Conservation (phyloP, 225 moss, liverwort and hornwort genomes). For the Takakia lepidozioides region DNA sequence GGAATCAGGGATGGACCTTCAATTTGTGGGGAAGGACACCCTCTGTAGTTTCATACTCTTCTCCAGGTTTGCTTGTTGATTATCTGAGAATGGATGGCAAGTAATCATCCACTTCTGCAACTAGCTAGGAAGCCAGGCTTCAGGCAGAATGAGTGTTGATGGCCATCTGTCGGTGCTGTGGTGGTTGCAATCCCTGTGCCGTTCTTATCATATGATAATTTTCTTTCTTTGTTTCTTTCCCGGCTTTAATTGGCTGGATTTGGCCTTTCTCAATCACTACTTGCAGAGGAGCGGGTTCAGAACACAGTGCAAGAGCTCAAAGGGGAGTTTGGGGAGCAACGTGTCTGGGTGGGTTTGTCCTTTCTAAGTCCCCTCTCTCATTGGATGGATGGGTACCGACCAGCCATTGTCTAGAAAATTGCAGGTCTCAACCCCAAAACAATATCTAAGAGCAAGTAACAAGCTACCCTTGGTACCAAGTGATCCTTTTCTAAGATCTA, state of each 20-base stretch:
- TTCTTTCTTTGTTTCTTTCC: no score
- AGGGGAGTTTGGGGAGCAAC: constrained; percentile 68
- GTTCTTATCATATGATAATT: no score
- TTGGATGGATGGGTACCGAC: neutral
- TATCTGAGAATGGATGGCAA: no score
- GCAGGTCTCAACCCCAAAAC: neutral
- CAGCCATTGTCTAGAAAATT: neutral
- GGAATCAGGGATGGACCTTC: no score
- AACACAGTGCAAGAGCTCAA: constrained; percentile 59
- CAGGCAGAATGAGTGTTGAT: no score
- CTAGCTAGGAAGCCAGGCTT: neutral
- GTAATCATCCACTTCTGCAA: neutral
- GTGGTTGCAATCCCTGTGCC: no score
- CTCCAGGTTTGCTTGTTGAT: no score
- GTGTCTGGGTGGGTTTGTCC: constrained; percentile 50
- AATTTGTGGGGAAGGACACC: no score
- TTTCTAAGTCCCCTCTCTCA: constrained; percentile 11
- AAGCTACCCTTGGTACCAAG: neutral
- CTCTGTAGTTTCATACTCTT: no score
- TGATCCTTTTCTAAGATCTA: no score
- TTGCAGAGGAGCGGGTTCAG: constrained; percentile 86
- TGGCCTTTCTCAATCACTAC: constrained; percentile 12
- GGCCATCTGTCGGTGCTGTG: no score
- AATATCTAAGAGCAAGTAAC: neutral
- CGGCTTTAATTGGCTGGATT: constrained; percentile 11